Conservation (phyloP, 306 rosid genomes). For the Dryas drummondii region DNA sequence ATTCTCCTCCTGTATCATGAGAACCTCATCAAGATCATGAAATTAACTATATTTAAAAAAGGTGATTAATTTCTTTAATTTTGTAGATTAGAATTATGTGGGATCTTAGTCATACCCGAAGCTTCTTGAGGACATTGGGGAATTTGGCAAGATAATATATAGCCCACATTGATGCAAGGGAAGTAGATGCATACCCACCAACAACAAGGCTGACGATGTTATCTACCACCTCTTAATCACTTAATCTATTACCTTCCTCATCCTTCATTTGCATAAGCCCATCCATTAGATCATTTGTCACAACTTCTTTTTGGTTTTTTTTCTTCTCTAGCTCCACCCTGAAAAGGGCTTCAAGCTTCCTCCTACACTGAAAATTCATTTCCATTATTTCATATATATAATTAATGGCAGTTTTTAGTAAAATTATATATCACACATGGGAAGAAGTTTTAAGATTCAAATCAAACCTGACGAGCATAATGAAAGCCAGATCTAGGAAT, state of each 20-base stretch:
- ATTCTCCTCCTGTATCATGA: slow-evolving; percentile 39
- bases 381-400: neutral
- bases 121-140: slow-evolving; percentile 36
- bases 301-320: slow-evolving; percentile 7
- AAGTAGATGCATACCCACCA: slow-evolving; percentile 34
- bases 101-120: slow-evolving; percentile 17
- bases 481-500: slow-evolving; percentile 36
- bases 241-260: slow-evolving; percentile 31
- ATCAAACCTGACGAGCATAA: slow-evolving; percentile 32
- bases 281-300: slow-evolving; percentile 37
- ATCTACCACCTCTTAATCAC: slow-evolving; percentile 39
- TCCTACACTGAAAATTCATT: slow-evolving; percentile 27
- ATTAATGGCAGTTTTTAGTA: neutral
- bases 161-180: slow-evolving; percentile 32
- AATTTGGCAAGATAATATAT: slow-evolving; percentile 35
- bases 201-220: slow-evolving; percentile 33
- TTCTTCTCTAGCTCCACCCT: slow-evolving; percentile 37
- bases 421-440: neutral
- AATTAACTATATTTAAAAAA: no score
- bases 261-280: slow-evolving; percentile 43
- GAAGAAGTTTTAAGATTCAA: neutral
- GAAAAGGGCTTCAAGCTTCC: slow-evolving; percentile 35
- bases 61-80: no score
- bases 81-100: no score
- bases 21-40: no score